phyloP scores from a whole-genome alignment of 352 stramenopile species.

The Phytophthora parvispora region DNA sequence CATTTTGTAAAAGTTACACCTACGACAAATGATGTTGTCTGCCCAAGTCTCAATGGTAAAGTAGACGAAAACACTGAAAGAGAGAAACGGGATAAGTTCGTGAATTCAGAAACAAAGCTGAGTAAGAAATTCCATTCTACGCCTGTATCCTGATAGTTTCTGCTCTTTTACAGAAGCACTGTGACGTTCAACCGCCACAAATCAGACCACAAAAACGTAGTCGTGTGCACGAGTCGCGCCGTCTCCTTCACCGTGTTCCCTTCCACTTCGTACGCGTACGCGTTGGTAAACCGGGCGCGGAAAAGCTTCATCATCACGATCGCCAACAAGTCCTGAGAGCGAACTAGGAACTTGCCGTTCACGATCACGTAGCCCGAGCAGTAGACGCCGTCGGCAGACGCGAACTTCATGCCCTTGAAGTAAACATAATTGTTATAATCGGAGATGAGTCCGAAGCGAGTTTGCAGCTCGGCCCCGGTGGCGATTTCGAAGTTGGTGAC shows the following conservation, averaged over 20 bases:
- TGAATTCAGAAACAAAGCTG: background rate
- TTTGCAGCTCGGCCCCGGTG: constrained; percentile 28
- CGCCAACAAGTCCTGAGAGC: constrained; percentile 22
- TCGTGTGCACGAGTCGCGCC: constrained; percentile 31
- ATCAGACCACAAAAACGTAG: constrained; percentile 27
- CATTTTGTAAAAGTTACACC: too few relatives aligned
- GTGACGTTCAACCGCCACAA: constrained; percentile 25
- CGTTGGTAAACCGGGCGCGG: constrained; percentile 11
- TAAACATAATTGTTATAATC: constrained; percentile 44
- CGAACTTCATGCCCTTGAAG: constrained; percentile 49
- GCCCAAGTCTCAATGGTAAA: too few relatives aligned
- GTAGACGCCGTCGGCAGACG: constrained; percentile 41
- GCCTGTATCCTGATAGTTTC: too few relatives aligned
- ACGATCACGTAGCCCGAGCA: constrained; percentile 45
- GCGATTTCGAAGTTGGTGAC: constrained; percentile 35
- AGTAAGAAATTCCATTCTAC: too few relatives aligned
- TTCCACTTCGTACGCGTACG: constrained; percentile 40
- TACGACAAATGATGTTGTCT: too few relatives aligned
- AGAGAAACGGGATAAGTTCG: too few relatives aligned
- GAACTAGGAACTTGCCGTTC: constrained; percentile 43
- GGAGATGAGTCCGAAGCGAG: constrained; percentile 35
- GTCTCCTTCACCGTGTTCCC: constrained; percentile 33
- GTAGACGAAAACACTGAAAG: too few relatives aligned
- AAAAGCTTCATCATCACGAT: constrained; percentile 38
- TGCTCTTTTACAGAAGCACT: constrained; percentile 18